phyloP scores from a whole-genome alignment of 257 asterid genomes.

The Solanum virginianum region DNA sequence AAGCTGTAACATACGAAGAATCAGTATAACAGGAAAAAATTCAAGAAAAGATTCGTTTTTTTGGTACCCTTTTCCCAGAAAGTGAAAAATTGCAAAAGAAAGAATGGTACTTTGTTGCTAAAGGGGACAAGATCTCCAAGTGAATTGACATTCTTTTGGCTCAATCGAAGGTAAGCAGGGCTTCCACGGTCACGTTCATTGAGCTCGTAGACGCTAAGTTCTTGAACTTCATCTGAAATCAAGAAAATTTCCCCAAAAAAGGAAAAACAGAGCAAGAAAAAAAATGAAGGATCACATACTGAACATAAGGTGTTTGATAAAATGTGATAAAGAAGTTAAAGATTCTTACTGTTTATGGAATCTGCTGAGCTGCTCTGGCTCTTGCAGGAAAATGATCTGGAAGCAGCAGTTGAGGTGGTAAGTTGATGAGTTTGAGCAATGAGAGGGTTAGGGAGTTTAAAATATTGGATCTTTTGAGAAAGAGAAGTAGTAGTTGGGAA shows the following conservation, averaged over 20 bases:
- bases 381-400: constrained; percentile 38
- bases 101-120: constrained; percentile 58
- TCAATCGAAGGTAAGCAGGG: constrained; percentile 88
- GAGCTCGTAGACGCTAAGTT: constrained; percentile 68
- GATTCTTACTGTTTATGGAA: constrained; percentile 23
- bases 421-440: constrained; percentile 23
- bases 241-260: neutral
- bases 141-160: constrained; percentile 62
- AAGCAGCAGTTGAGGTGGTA: constrained; percentile 1
- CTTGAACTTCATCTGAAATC: constrained; percentile 51
- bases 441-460: constrained; percentile 20
- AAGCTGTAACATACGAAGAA: constrained; percentile 19
- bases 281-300: neutral
- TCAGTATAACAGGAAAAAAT: neutral
- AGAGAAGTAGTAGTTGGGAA: constrained; percentile 8
- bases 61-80: neutral
- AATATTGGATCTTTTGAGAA: constrained; percentile 14
- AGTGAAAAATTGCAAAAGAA: neutral
- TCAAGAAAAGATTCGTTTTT: neutral
- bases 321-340: neutral
- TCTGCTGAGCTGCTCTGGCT: constrained; percentile 33
- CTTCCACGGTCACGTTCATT: constrained; percentile 96
- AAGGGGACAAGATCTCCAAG: constrained; percentile 96
- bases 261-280: neutral
- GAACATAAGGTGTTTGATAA: neutral